Base-by-base conservation (phyloP, 805 yeast genomes). In the Ogataea zsoltii region DNA sequence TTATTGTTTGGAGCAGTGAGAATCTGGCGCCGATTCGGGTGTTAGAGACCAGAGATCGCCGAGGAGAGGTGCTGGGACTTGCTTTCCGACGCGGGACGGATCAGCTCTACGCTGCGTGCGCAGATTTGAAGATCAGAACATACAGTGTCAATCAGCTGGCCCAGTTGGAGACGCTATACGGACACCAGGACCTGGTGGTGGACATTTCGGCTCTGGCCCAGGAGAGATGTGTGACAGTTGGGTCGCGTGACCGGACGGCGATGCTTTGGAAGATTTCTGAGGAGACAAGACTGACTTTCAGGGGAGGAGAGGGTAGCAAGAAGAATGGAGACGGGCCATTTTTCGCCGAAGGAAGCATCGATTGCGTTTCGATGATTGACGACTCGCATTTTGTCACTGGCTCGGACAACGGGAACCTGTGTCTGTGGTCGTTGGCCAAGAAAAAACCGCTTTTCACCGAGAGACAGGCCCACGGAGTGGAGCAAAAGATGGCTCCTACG, bases 261-360 rank as follows among this genome's bases (percentile, higher is more conserved):
- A 85, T 95, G 84, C 72, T 88, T 57, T 94, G 99, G 99, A 94
- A 94, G 65, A 89, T 94, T 54, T 81, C 96, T 19, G 99, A 94
- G 58, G 99, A 94, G 68, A 82, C 96, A 1, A 80, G 97, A 61
- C 77, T 94, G 58, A 90, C 97, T 0, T 92, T 92, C 65, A 79
- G 96, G 62, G 96, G 96, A 50, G 96, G 95, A 47, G 96, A 89
- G 59, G 67, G 65, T 2, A 71, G 65, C 38, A 79, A 69, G 55
- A 61, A 51, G 43, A 56, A 46, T 38, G n/a, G 46, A 42, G 13
- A 52, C 53, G 26, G 28, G 31, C 14, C 38, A 7, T 75, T 79
- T 56, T 76, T 71, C 53, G 70, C 80, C 34, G 97, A 94, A 64
- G 98, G 98, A 11, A 82, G 94, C 51, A 83, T 92, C 42, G 98